Base-by-base conservation (phyloP, 176 grass and related monocot genomes). In the Ampelocalamus luodianensis region DNA sequence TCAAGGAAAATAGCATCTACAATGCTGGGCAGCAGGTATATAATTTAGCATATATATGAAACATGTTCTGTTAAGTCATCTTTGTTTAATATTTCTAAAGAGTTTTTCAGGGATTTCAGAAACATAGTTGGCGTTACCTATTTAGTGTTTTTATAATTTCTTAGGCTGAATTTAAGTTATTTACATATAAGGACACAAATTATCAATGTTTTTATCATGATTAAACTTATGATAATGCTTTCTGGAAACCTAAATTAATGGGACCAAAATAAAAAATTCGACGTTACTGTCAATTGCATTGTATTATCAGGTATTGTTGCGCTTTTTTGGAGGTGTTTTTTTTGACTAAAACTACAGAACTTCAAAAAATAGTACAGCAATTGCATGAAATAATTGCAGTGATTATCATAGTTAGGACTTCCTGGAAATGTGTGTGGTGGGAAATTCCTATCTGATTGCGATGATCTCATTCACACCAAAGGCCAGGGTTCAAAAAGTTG, bases 1-100 rank as follows among this genome's bases (percentile, higher is more conserved):
- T 91, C 77, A 94, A 97, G 77, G 92, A 97, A 58, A 97, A 87
- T 77, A 94, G 85, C 79, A 76, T 94, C 38, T 97, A 92, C 89
- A 89, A 92, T 45, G 76, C 94, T 1, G 90, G 94, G 53, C 86
- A 87, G 82, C 90, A 92, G 86, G 88, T 94, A 89, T 77, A 62
- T 65, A 5, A 60, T 79, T 80, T 40, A 54, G 13, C 84, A 53
- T 62, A 70, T 66, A 61, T 83, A 70, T 40, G 42, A 9, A 56
- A 22, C 20, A 56, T 56, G 20, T 22, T 56, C 54, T n/a, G n/a
- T 83, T 50, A 59, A 65, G 27, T 50, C 46, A 73, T 18, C 78
- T 71, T 24, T 78, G 38, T 43, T 40, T 60, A 40, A 1, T 22
- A 8, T 20, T 22, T 23, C 5, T 14, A 65, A 46, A 10, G 26